Percentiles rank a stretch among this genome's conserved stretches.
Evolutionary conservation across 2,329 filamentous ascomycete genomes (phyloP).

Genomic region (Penicillium sp.): DNA sequence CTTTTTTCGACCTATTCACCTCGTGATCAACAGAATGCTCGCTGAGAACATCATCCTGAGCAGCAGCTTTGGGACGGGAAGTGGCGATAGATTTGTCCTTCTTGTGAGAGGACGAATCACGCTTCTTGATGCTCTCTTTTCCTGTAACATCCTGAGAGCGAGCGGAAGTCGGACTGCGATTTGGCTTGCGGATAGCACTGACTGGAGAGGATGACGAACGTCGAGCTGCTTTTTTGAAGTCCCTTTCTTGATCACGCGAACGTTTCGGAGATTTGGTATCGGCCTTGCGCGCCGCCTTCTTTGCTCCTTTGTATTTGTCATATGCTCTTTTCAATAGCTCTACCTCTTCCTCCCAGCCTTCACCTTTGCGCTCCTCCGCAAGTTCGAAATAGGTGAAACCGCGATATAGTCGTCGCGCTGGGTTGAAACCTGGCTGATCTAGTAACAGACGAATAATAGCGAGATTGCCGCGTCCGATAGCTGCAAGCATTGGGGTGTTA

Average conservation of each 20-base stretch:
- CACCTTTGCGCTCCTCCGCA: constrained; percentile 74
- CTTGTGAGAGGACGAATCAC: constrained; percentile 6
- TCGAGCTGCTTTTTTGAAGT: constrained; percentile 29
- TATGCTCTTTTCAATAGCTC: constrained; percentile 68
- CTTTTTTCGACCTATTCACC: constrained; percentile 26
- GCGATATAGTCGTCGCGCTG: constrained; percentile 66
- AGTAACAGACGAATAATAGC: constrained; percentile 79
- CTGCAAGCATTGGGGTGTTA: constrained; percentile 88
- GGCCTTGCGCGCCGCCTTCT: constrained; percentile 30
- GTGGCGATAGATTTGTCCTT: constrained; percentile 7
- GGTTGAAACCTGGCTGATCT: constrained; percentile 75
- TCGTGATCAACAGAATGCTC: constrained; percentile 33
- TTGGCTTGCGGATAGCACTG: constrained; percentile 26
- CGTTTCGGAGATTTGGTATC: constrained; percentile 37
- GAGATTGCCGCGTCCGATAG: constrained; percentile 83
- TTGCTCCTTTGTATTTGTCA: constrained; percentile 32
- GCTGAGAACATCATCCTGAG: constrained; percentile 21
- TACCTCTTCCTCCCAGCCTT: constrained; percentile 86
- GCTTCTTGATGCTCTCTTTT: constrained; percentile 20
- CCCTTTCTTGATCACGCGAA: constrained; percentile 37
- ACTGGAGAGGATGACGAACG: constrained; percentile 39
- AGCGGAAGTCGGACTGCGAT: constrained; percentile 28
- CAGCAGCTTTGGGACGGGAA: constrained; percentile 20
- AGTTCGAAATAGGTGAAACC: constrained; percentile 85
- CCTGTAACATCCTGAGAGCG: constrained; percentile 22